Percentiles rank a stretch among this genome's conserved stretches.
These are phyloP conservation scores for Mucor sp. DNA, from an alignment of 371 early-diverging fungal species.

Conservation along the genomic window DNA sequence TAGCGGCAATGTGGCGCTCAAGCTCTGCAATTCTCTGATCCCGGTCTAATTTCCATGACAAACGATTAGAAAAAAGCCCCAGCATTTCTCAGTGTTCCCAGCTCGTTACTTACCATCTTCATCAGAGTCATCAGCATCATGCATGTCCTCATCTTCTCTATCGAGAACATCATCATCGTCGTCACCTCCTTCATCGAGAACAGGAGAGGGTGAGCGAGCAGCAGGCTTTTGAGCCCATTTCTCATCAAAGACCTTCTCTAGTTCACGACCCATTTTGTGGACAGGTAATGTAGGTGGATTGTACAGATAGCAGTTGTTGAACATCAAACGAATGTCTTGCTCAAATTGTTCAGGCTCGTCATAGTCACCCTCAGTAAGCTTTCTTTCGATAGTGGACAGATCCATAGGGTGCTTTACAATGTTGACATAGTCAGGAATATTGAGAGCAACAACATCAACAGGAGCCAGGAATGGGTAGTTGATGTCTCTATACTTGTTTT, in stretches of 20 bases:
- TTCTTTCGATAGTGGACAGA: constrained; percentile 87
- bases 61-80: neutral
- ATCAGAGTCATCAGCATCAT: constrained; percentile 32
- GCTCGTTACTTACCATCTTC: constrained; percentile 41
- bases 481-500: constrained; percentile 71
- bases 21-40: constrained; percentile 66
- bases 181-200: constrained; percentile 16
- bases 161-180: neutral
- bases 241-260: constrained; percentile 83
- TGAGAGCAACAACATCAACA: constrained; percentile 90
- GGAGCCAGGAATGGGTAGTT: constrained; percentile 86
- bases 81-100: too few species aligned
- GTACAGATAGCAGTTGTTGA: constrained; percentile 94
- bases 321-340: constrained; percentile 85
- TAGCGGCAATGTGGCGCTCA: constrained; percentile 63
- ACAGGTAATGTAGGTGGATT: constrained; percentile 92
- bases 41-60: constrained; percentile 15
- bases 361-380: constrained; percentile 83
- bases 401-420: constrained; percentile 99
- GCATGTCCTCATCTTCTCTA: constrained; percentile 19
- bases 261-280: constrained; percentile 76
- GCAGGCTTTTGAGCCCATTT: constrained; percentile 81
- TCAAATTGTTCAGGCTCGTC: constrained; percentile 75
- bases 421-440: constrained; percentile 92
- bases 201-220: constrained; percentile 8